Conservation (phyloP, 805 yeast genomes). For the Allodekkera sacchari region DNA sequence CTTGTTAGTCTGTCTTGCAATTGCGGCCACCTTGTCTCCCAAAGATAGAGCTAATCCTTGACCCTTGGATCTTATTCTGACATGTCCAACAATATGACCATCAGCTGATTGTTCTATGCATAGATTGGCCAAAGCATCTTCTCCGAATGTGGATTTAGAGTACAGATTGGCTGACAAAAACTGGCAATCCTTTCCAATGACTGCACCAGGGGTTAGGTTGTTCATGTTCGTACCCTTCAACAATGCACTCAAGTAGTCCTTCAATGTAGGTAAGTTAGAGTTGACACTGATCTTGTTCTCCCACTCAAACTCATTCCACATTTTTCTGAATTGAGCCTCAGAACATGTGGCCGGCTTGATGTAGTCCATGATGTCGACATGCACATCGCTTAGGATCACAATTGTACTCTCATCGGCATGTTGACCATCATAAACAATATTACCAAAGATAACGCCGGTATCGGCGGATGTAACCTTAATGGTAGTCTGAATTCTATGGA, state of each 20-base stretch:
- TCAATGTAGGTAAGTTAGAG: constrained; percentile 55
- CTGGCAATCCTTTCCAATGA: constrained; percentile 81
- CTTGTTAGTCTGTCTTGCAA: constrained; percentile 51
- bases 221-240: constrained; percentile 87
- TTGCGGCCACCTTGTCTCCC: constrained; percentile 88
- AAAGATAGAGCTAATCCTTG: constrained; percentile 93
- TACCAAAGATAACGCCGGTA: constrained; percentile 96
- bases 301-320: constrained; percentile 99
- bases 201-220: constrained; percentile 85
- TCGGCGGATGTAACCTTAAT: constrained; percentile 95
- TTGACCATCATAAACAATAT: constrained; percentile 92
- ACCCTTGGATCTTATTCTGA: constrained; percentile 93
- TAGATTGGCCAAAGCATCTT: constrained; percentile 92
- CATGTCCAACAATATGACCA: constrained; percentile 85
- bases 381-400: constrained; percentile 89
- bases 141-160: constrained; percentile 90
- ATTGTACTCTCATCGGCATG: constrained; percentile 84
- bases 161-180: constrained; percentile 92
- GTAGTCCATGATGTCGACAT: constrained; percentile 94
- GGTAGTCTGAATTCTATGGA: constrained; percentile 82
- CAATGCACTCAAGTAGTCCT: constrained; percentile 69
- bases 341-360: constrained; percentile 90
- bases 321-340: constrained; percentile 83
- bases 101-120: constrained; percentile 76
- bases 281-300: constrained; percentile 93